Percentiles rank a stretch among this genome's conserved stretches.
Conservation (phyloP, 176 grass and related monocot species). For the Zoysia pacifica region DNA sequence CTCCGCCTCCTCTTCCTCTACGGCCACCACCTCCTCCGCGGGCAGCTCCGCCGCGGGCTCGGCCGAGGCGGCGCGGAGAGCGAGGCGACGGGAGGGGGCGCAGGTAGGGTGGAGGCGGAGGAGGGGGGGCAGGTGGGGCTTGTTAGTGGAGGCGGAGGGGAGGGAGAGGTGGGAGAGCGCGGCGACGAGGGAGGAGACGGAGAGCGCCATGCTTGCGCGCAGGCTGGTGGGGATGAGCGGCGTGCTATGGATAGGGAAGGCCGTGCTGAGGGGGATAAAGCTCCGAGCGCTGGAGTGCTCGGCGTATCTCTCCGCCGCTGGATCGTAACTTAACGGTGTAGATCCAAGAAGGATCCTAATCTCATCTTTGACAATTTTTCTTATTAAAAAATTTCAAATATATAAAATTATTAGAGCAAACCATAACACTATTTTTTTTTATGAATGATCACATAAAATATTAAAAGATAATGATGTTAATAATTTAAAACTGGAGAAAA, state of each 20-base stretch:
- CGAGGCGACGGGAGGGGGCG: slow-evolving; percentile 12
- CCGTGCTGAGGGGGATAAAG: slow-evolving; percentile 38
- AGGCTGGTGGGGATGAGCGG: slow-evolving; percentile 8
- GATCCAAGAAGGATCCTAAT: background rate
- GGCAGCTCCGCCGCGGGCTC: slow-evolving; percentile 30
- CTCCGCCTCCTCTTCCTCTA: slow-evolving; percentile 48
- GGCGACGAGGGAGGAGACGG: slow-evolving; percentile 67
- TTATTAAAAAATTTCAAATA: no score
- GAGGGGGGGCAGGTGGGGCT: background rate
- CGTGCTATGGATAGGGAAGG: slow-evolving; percentile 43
- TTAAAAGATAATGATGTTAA: no score
- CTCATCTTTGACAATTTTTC: no score
- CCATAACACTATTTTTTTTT: no score
- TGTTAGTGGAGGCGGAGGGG: slow-evolving; percentile 48
- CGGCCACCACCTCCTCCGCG: slow-evolving; percentile 28
- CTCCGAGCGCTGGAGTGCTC: background rate
- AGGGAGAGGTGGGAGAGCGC: slow-evolving; percentile 70
- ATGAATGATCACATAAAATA: no score
- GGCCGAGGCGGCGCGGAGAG: slow-evolving; percentile 39
- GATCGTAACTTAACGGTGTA: background rate
- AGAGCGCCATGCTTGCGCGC: slow-evolving; percentile 60
- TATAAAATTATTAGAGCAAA: no score
- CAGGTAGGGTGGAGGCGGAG: slow-evolving; percentile 14
- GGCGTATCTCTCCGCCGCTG: background rate
- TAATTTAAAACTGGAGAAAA: no score